Conservation (phyloP, 73 alveolate species). For the Paraurostyla sp. region DNA sequence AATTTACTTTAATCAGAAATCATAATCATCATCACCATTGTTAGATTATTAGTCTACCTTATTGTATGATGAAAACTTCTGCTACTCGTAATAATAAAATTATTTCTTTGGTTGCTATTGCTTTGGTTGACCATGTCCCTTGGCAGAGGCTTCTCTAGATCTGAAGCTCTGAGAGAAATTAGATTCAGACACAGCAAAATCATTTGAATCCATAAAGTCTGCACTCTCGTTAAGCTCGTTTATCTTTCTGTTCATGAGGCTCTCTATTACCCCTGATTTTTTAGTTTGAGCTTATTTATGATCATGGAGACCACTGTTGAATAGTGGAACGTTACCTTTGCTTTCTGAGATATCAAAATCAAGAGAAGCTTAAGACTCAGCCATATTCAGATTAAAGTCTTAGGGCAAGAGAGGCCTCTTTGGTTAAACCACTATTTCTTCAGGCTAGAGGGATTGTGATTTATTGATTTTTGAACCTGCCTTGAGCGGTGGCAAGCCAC, state of each 20-base stretch:
- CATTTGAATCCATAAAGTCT: constrained; percentile 35
- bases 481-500: constrained; percentile 25
- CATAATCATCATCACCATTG: background rate
- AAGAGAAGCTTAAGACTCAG: constrained; percentile 18
- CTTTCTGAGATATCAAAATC: constrained; percentile 33
- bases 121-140: background rate
- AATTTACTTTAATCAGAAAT: background rate
- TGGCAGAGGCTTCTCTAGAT: constrained; percentile 26
- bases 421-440: background rate
- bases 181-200: constrained; percentile 37
- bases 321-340: constrained; percentile 26
- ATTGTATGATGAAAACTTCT: constrained; percentile 31
- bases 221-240: constrained; percentile 35
- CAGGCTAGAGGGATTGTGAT: background rate
- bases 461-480: constrained; percentile 5
- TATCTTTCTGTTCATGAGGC: background rate
- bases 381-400: background rate
- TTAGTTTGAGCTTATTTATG: background rate
- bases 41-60: constrained; percentile 20
- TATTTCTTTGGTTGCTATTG: background rate
- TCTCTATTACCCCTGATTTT: constrained; percentile 10
- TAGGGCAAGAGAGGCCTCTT: background rate
- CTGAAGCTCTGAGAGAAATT: constrained; percentile 33
- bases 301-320: constrained; percentile 23
- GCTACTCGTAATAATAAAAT: constrained; percentile 10